phyloP scores from a whole-genome alignment of 2,329 filamentous ascomycete species.

The Pestalotiopsis sp. region DNA sequence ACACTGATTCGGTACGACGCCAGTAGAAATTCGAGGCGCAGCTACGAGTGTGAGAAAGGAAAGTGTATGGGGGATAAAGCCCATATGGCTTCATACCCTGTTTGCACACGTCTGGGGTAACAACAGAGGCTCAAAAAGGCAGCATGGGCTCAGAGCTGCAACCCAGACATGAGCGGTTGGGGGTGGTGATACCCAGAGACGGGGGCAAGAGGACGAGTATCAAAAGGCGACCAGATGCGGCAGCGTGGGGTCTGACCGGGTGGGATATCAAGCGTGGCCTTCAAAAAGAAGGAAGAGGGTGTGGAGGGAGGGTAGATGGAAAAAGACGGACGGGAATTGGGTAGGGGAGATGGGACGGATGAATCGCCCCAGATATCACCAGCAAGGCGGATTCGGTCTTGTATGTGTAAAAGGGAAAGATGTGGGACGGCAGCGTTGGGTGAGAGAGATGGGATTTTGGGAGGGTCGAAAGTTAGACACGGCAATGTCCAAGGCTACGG shows the following conservation, averaged over 20 bases:
- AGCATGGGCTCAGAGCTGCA: constrained; percentile 20
- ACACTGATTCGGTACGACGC: constrained; percentile 31
- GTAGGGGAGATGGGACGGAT: constrained; percentile 2
- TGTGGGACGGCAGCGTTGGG: constrained; percentile 12
- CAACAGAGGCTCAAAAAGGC: constrained; percentile 19
- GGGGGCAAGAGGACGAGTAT: neutral
- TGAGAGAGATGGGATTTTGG: constrained; percentile 17
- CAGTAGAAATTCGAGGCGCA: constrained; percentile 26
- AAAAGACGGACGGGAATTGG: constrained; percentile 12
- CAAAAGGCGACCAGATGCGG: neutral
- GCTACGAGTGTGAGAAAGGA: constrained; percentile 17
- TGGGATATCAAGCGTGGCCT: constrained; percentile 13
- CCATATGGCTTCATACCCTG: constrained; percentile 26
- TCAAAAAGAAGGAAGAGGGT: constrained; percentile 7
- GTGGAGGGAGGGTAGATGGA: constrained; percentile 3
- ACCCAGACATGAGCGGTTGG: constrained; percentile 3
- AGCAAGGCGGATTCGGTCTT: constrained; percentile 11
- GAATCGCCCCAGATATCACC: constrained; percentile 10
- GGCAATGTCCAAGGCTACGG: constrained; percentile 9
- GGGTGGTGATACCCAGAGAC: constrained; percentile 4
- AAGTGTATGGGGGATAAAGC: constrained; percentile 23
- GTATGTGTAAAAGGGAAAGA: constrained; percentile 21
- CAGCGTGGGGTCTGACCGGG: neutral
- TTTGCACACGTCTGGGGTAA: constrained; percentile 21
- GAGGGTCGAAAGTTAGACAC: constrained; percentile 13